These are phyloP conservation scores for Corrigiola litoralis DNA, from an alignment of 179 eudicot genomes.

Conservation along the genomic window DNA sequence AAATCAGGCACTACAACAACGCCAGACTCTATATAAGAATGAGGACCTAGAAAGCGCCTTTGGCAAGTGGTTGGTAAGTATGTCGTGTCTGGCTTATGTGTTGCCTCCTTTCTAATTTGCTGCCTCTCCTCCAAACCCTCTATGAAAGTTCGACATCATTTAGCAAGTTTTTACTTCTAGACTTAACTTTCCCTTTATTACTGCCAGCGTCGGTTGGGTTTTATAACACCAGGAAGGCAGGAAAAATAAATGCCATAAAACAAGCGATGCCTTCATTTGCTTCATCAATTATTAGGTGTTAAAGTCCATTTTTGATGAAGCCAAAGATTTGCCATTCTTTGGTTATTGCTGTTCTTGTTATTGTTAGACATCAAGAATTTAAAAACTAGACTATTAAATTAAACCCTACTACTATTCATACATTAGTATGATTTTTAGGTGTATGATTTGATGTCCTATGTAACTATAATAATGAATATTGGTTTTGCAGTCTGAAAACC, in stretches of 20 bases:
- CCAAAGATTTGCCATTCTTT: too few species aligned
- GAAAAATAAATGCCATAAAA: too few species aligned
- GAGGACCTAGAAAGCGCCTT: slow-evolving; percentile 54
- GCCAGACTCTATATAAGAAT: slow-evolving; percentile 43
- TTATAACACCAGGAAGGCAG: too few species aligned
- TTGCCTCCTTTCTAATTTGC: neutral
- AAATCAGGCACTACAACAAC: slow-evolving; percentile 65
- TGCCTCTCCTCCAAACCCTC: neutral
- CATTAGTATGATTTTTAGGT: neutral
- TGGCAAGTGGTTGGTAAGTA: slow-evolving; percentile 57
- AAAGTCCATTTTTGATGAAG: too few species aligned
- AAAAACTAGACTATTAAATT: neutral
- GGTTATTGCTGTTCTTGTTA: neutral
- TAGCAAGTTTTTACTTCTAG: neutral
- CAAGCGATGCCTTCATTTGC: too few species aligned
- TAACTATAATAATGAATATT: neutral
- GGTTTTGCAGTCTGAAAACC: slow-evolving; percentile 44
- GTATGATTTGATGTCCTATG: neutral
- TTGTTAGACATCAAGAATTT: neutral
- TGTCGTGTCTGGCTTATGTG: neutral
- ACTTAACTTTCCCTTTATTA: neutral
- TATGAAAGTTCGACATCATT: neutral
- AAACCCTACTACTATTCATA: too few species aligned
- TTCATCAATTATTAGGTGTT: too few species aligned
- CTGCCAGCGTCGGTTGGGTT: neutral